Percentiles rank a stretch among this genome's conserved stretches.
phyloP scores from a whole-genome alignment of 352 stramenopile genomes.

The Phytophthora idaei region DNA sequence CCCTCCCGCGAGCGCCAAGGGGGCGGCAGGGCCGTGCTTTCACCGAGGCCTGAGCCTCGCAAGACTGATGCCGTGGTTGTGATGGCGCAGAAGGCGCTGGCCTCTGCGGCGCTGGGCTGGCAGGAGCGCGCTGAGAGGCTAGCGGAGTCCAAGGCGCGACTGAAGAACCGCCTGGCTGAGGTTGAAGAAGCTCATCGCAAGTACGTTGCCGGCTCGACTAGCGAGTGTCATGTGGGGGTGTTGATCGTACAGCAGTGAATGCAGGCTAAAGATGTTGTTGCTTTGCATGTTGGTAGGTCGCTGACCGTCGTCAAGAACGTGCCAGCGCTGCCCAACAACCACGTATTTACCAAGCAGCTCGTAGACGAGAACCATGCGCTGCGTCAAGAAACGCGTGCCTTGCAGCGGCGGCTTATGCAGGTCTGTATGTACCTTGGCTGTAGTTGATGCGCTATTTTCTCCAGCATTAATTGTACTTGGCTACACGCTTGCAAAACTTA shows the following conservation, averaged over 20 bases:
- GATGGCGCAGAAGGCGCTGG: slow-evolving; percentile 41
- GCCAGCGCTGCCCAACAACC: slow-evolving; percentile 62
- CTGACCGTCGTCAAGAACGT: slow-evolving; percentile 63
- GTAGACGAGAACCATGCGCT: slow-evolving; percentile 67
- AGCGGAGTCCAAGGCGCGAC: slow-evolving; percentile 35
- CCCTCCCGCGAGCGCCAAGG: background rate
- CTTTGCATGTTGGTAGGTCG: slow-evolving; percentile 29
- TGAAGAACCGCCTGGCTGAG: slow-evolving; percentile 38
- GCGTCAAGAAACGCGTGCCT: slow-evolving; percentile 33
- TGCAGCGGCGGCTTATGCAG: slow-evolving; percentile 53
- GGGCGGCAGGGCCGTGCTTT: slow-evolving; percentile 10
- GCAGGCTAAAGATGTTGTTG: slow-evolving; percentile 2
- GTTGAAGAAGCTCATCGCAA: slow-evolving; percentile 48
- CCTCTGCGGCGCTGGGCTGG: slow-evolving; percentile 40
- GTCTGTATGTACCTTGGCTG: slow-evolving; percentile 17
- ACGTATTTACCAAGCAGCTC: slow-evolving; percentile 66
- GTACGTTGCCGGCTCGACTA: slow-evolving; percentile 17
- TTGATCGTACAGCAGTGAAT: background rate
- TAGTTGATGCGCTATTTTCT: background rate
- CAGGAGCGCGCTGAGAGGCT: slow-evolving; percentile 50
- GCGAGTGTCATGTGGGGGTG: background rate
- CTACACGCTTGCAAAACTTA: background rate
- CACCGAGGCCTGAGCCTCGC: slow-evolving; percentile 12
- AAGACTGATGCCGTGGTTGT: slow-evolving; percentile 35
- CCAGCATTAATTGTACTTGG: slow-evolving; percentile 2